These are phyloP conservation scores for Pythium insidiosum DNA, from an alignment of 352 stramenopile genomes.

Conservation along the genomic window DNA sequence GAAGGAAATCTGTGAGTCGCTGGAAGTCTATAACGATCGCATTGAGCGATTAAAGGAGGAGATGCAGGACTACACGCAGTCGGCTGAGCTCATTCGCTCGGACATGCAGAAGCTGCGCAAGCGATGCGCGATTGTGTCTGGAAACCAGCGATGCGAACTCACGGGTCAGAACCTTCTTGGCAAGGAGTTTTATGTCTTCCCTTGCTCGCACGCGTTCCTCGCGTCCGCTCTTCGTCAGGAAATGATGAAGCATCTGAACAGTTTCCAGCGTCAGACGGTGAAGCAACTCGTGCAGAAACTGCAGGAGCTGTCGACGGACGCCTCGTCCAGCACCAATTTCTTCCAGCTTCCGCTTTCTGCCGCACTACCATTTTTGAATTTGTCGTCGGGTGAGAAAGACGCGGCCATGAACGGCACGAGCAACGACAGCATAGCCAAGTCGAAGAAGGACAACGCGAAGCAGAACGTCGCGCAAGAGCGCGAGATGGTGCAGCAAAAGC, in stretches of 20 bases:
- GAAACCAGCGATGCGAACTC: slow-evolving; percentile 86
- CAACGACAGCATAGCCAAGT: slow-evolving; percentile 30
- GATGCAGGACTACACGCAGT: slow-evolving; percentile 91
- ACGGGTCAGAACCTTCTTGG: slow-evolving; percentile 83
- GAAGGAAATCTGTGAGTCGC: slow-evolving; percentile 90
- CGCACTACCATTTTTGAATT: slow-evolving; percentile 50
- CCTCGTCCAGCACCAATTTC: slow-evolving; percentile 64
- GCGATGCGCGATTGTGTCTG: slow-evolving; percentile 77
- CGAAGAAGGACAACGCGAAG: slow-evolving; percentile 50
- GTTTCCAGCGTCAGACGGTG: slow-evolving; percentile 83
- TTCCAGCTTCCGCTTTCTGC: slow-evolving; percentile 57
- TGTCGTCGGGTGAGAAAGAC: slow-evolving; percentile 66
- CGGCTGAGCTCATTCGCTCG: slow-evolving; percentile 82
- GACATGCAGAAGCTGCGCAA: slow-evolving; percentile 88
- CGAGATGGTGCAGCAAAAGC: slow-evolving; percentile 89
- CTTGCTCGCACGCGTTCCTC: slow-evolving; percentile 92
- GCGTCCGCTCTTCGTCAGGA: slow-evolving; percentile 83
- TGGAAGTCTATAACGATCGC: slow-evolving; percentile 88
- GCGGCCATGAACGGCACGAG: slow-evolving; percentile 47
- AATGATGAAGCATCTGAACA: slow-evolving; percentile 86
- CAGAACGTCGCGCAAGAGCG: slow-evolving; percentile 76
- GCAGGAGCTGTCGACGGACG: slow-evolving; percentile 73
- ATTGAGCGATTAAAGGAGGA: slow-evolving; percentile 90
- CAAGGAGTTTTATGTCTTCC: slow-evolving; percentile 94
- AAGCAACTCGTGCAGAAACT: slow-evolving; percentile 88